Base-by-base conservation (phyloP, 768 basidiomycete genomes). In the Agaricus blazei region DNA sequence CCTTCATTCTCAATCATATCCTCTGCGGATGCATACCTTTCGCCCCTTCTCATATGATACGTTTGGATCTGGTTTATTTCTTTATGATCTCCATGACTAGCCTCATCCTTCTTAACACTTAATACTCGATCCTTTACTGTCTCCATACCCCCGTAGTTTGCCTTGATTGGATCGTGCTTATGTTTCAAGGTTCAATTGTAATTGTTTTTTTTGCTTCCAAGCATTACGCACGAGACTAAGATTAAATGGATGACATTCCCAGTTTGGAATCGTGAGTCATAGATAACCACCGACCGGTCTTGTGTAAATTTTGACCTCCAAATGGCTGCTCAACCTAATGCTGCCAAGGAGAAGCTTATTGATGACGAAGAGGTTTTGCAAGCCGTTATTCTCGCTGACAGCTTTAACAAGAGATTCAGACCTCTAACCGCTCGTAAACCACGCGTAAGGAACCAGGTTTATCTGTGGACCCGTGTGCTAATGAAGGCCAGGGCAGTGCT, bases 341-440 rank as follows among this genome's bases (percentile, higher is more conserved):
- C 67, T 52, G 75, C 75, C 42, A 88, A 87, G 63, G 87, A 89
- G 60, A 85, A 85, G 58, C 68, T 83, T 12, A 73, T 82, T 37
- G 79, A 77, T 49, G 84, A 85, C 12, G 87, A 93, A 48, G 88
- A 97, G 49, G 84, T 91, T 19, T 75, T 98, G 0, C 95, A 98
- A 65, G 96, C 96, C 15, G 90, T 98, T 54, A 85, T 99, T 43
- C 85, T 99, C 41, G 93, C 96, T 9, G 96, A 99, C 68, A 94
- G 92, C 61, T 97, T 95, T 75, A 95, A 97, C 76, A 89, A 86
- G 64, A 82, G 93, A 53, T 96, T 98, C 66, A 81, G 88, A 54
- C 95, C 94, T 19, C 79, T 97, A n/a, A 95, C 93, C 38, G 79
- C 82, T 36, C 83, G 84, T 66, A 89, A 85, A 72, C 95, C 95